Evolutionary conservation across 2,329 filamentous ascomycete genomes (phyloP).

Genomic region (Nothophaeocryptopus gaeumannii): DNA sequence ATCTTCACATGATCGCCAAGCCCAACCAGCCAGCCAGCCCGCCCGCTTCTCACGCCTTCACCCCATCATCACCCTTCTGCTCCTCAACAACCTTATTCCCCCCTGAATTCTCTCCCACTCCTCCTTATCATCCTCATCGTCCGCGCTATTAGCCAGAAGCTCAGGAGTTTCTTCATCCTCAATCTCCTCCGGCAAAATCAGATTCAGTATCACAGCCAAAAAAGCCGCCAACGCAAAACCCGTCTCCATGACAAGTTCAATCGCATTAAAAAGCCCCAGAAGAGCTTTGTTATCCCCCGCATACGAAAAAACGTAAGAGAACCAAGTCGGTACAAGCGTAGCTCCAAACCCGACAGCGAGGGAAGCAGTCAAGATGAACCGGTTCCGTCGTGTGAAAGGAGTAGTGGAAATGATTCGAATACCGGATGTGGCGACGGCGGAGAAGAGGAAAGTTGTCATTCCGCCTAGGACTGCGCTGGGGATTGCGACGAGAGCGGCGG

Average conservation of each 20-base stretch:
- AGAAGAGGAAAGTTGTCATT: constrained; percentile 74
- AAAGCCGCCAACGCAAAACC: constrained; percentile 74
- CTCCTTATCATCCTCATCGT: constrained; percentile 39
- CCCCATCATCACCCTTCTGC: no score
- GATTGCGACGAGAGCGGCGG: constrained; percentile 73
- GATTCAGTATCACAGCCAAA: constrained; percentile 69
- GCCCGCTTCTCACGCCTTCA: no score
- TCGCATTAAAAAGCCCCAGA: constrained; percentile 70
- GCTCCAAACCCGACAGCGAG: constrained; percentile 67
- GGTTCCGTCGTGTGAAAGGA: constrained; percentile 72
- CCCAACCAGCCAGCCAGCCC: no score
- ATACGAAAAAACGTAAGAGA: constrained; percentile 67
- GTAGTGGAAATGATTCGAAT: constrained; percentile 71
- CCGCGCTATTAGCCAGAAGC: constrained; percentile 41
- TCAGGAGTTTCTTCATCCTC: constrained; percentile 57
- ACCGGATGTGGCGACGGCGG: constrained; percentile 71
- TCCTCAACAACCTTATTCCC: neutral
- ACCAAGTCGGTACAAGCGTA: constrained; percentile 44
- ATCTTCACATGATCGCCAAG: no score
- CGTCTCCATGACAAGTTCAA: constrained; percentile 49
- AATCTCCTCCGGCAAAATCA: constrained; percentile 70
- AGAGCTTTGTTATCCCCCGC: constrained; percentile 64
- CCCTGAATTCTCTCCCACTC: constrained; percentile 40
- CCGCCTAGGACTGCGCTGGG: constrained; percentile 53
- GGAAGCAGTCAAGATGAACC: constrained; percentile 76